These are phyloP conservation scores for Cercospora berteroae DNA, from an alignment of 2,329 filamentous ascomycete species.

Conservation along the genomic window DNA sequence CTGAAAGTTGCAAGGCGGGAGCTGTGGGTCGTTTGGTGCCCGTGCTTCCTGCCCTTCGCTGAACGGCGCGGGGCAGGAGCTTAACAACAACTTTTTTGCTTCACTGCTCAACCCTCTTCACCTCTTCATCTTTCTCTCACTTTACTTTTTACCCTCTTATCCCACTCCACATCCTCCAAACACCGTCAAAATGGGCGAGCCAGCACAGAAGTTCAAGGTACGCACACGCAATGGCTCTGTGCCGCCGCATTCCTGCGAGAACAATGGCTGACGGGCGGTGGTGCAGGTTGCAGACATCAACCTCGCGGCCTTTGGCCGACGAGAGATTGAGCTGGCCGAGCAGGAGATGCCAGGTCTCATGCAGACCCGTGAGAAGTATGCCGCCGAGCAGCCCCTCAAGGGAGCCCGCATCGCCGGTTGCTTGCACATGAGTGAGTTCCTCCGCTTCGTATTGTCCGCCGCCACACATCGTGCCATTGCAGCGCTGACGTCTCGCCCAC, in stretches of 20 bases:
- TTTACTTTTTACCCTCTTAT: constrained; percentile 19
- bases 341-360: constrained; percentile 93
- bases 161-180: constrained; percentile 19
- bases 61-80: constrained; percentile 5
- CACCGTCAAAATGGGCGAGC: constrained; percentile 61
- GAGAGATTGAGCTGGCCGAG: constrained; percentile 97
- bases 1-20: neutral
- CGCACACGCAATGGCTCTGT: neutral
- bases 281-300: constrained; percentile 82
- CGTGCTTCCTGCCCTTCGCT: neutral
- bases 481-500: constrained; percentile 22
- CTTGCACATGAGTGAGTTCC: constrained; percentile 85
- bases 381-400: constrained; percentile 84
- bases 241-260: neutral
- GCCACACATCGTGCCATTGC: neutral
- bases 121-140: constrained; percentile 23
- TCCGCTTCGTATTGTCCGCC: neutral
- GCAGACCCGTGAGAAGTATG: constrained; percentile 90
- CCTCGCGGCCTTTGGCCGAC: constrained; percentile 96
- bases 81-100: constrained; percentile 8
- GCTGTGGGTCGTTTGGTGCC: neutral
- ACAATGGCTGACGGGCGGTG: constrained; percentile 12
- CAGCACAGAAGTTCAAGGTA: constrained; percentile 85
- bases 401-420: constrained; percentile 96
- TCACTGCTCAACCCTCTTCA: constrained; percentile 3